These are phyloP conservation scores for Otatea glauca DNA, from an alignment of 176 grass and related monocot genomes.

Conservation along the genomic window DNA sequence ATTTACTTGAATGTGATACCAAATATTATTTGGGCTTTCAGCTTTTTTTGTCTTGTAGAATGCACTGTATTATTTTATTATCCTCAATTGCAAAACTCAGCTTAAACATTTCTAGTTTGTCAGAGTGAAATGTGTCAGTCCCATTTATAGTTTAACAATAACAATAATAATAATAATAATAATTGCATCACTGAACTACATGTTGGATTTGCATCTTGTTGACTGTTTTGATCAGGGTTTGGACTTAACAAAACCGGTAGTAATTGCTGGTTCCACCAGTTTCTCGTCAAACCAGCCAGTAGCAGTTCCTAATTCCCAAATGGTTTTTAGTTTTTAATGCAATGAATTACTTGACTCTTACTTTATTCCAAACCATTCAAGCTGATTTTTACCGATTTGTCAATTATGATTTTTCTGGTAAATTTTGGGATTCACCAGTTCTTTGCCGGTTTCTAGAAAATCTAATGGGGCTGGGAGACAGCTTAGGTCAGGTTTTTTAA, in stretches of 20 bases:
- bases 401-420: not conserved
- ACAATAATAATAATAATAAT: not conserved
- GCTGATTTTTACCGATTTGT: not conserved
- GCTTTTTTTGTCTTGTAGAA: not conserved
- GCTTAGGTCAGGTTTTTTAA: constrained; percentile 9
- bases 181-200: not conserved
- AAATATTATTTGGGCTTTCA: not conserved
- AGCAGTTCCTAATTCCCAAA: not conserved
- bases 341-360: not conserved
- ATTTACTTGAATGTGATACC: not conserved
- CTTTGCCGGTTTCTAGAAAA: constrained; percentile 20
- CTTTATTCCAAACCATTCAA: constrained; percentile 15
- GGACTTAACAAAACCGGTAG: not conserved
- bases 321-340: not conserved
- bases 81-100: not conserved
- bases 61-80: not conserved
- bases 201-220: constrained; percentile 1
- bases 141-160: not conserved
- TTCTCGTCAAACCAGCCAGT: not conserved
- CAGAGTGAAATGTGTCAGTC: not conserved
- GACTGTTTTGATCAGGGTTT: not conserved
- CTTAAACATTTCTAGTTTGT: not conserved
- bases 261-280: not conserved
- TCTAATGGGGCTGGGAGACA: not conserved
- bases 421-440: constrained; percentile 16